Conservation (phyloP, 1,139 yeast species). For the Arxiozyma heterogenica region DNA sequence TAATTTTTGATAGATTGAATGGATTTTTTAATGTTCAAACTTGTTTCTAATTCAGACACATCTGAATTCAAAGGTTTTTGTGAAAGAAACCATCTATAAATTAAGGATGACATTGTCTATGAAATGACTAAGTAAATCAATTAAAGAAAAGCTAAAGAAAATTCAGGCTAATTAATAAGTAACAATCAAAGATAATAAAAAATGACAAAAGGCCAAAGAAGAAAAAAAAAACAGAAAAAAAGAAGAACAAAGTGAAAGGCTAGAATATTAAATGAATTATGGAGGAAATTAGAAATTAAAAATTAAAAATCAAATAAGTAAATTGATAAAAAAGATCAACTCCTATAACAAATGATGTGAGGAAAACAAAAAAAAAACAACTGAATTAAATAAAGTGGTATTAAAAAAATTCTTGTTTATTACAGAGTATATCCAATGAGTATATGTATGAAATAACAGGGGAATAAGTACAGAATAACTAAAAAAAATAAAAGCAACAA, state of each 20-base stretch:
- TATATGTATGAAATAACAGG: too few relatives aligned
- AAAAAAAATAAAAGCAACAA: too few relatives aligned
- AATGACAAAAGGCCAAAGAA: not conserved
- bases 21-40: slow-evolving; percentile 46
- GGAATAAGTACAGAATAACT: too few relatives aligned
- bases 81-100: slow-evolving; percentile 45
- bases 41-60: slow-evolving; percentile 50
- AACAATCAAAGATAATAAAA: not conserved
- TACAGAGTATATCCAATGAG: too few relatives aligned
- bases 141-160: too few relatives aligned
- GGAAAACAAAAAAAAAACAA: too few relatives aligned
- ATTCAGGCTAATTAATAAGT: not conserved
- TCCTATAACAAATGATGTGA: too few relatives aligned
- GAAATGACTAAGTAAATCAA: not conserved
- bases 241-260: not conserved
- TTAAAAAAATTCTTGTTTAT: too few relatives aligned
- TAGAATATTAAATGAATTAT: not conserved
- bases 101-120: slow-evolving; percentile 2
- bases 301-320: not conserved
- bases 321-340: not conserved
- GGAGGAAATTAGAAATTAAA: too few relatives aligned
- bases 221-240: too few relatives aligned
- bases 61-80: slow-evolving; percentile 52
- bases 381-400: too few relatives aligned
- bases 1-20: slow-evolving; percentile 43